Conservation (phyloP, 1,284 basidiomycete genomes). For the Apiotrichum porosum region DNA sequence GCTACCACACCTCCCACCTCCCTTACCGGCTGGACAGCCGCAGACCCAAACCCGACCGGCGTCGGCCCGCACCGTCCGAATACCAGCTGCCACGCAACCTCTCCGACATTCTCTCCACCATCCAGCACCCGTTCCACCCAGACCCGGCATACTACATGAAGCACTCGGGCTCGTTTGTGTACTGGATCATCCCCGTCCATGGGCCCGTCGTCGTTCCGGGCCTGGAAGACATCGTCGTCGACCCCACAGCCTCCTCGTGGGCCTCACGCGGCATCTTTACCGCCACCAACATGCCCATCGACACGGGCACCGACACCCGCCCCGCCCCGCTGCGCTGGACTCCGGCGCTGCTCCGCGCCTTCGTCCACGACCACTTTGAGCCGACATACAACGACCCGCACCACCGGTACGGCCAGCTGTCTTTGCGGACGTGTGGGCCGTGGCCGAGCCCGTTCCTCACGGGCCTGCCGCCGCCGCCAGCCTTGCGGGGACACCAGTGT, state of each 20-base stretch:
- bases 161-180: slow-evolving; percentile 19
- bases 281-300: background rate
- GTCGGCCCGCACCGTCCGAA: too few species aligned
- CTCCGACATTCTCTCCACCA: too few species aligned
- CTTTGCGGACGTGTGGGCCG: slow-evolving; percentile 22
- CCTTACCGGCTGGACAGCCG: too few species aligned
- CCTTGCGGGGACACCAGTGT: slow-evolving; percentile 5
- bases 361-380: slow-evolving; percentile 18
- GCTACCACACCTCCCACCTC: slow-evolving; percentile 19
- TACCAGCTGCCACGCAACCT: slow-evolving; percentile 13
- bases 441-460: slow-evolving; percentile 38
- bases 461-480: slow-evolving; percentile 7
- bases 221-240: slow-evolving; percentile 11
- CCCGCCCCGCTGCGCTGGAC: slow-evolving; percentile 26
- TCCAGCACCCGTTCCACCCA: slow-evolving; percentile 32
- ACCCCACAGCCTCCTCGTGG: slow-evolving; percentile 2
- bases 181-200: slow-evolving; percentile 39
- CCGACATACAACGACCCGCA: slow-evolving; percentile 15
- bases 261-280: background rate
- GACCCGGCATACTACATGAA: slow-evolving; percentile 18
- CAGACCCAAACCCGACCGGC: too few species aligned
- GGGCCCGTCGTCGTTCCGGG: slow-evolving; percentile 32
- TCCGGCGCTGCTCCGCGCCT: slow-evolving; percentile 12
- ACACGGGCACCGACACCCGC: background rate
- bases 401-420: slow-evolving; percentile 14